Base-by-base conservation (phyloP, 495 filamentous ascomycete species). In the Daldinia decipiens region DNA sequence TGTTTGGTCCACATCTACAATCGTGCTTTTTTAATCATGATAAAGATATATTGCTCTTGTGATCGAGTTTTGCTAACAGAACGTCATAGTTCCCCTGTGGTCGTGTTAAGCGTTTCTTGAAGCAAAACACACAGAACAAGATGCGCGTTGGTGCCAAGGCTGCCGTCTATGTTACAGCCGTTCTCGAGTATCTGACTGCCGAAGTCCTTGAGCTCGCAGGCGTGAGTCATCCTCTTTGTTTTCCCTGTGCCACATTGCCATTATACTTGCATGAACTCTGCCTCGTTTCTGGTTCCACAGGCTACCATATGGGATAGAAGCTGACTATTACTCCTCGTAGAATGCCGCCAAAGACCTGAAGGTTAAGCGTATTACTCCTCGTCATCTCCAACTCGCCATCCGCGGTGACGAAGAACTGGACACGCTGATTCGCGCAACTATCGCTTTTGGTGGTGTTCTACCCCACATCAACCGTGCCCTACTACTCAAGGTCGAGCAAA, bases 81-180 rank as follows among this genome's bases (percentile, higher is more conserved):
- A 19, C 56, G 27, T 39, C 26, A 65, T 79, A 99, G 96, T 99
- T 99, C 84, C 95, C 95, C 43, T 99, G 95, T 79, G 95, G 95
- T 82, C 96, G 95, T 91, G 94, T 99, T 78, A 99, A 99, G 90
- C 94, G 95, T 84, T 97, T 98, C 86, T 85, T 99, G 78, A 98
- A 98, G 88, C 95, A 95, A 82, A 97, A 97, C 83, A 98, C 95
- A 26, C 95, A 98, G 76, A 96, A 97, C 82, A 98, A 98, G 87
- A 98, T 98, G 93, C 95, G 95, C 84, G 96, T 99, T 72, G 96
- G 95, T 75, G 95, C 95, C 73, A 99, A 99, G 86, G 95, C 95
- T 64, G 93, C 95, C 61, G 95, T 99, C 77, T 99, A 99, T 80
- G 94, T 99, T 67, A 98, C 95, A 52, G 95, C 95, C 24, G 95